These are phyloP conservation scores for Neopestalotiopsis clavispora DNA, from an alignment of 2,329 filamentous ascomycete genomes.

Conservation along the genomic window DNA sequence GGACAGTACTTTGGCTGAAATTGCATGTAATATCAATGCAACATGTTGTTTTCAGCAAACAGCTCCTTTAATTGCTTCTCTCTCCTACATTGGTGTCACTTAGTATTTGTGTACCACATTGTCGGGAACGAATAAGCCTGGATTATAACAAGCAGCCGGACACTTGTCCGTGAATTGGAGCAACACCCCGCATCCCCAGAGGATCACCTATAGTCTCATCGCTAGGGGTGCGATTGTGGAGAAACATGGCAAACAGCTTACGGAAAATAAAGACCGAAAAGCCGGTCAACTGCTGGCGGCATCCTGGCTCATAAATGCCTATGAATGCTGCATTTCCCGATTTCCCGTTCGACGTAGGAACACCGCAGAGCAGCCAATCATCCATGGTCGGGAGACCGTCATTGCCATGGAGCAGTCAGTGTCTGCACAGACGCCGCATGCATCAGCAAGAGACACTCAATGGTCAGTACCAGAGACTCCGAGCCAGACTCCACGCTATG, in stretches of 20 bases:
- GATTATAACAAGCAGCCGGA: not conserved
- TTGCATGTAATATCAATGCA: too few species aligned
- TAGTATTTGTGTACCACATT: too few species aligned
- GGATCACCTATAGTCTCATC: not conserved
- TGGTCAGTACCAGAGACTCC: not conserved
- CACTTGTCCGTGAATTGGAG: not conserved
- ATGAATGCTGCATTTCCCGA: not conserved
- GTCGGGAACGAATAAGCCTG: not conserved
- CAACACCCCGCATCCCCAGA: not conserved
- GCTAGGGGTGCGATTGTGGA: not conserved
- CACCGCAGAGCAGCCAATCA: too few species aligned
- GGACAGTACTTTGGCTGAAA: too few species aligned
- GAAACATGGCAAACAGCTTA: not conserved
- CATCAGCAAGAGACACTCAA: not conserved
- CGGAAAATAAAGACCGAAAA: conserved; percentile 2
- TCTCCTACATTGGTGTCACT: too few species aligned
- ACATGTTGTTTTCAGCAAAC: too few species aligned
- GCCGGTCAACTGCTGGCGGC: not conserved
- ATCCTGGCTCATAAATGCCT: not conserved
- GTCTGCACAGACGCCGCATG: not conserved
- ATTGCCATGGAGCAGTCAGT: not conserved
- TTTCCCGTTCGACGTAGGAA: not conserved
- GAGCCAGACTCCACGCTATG: not conserved
- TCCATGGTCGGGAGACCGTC: not conserved
- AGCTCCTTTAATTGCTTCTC: too few species aligned